Evolutionary conservation across 805 yeast genomes (phyloP).

Genomic region (Suhomyces pyralidae): DNA sequence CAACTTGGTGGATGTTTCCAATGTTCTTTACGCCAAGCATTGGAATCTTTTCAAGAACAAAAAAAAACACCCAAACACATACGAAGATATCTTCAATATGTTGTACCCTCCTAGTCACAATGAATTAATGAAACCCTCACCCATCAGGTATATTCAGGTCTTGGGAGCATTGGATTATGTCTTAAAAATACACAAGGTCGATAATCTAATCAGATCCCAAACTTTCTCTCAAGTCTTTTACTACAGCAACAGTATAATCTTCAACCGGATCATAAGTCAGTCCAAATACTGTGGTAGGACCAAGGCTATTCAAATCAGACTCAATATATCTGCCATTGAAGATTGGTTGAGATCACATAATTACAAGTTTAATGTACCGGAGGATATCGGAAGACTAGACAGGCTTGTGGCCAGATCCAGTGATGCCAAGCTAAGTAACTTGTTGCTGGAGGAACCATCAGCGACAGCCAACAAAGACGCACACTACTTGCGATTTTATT

Average conservation of each 20-base stretch:
- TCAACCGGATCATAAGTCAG: slow-evolving; percentile 67
- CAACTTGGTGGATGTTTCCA: slow-evolving; percentile 77
- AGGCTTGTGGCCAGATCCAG: slow-evolving; percentile 13
- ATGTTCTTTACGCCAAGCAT: slow-evolving; percentile 70
- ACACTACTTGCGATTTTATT: slow-evolving; percentile 54
- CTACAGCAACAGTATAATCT: slow-evolving; percentile 70
- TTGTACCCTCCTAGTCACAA: slow-evolving; percentile 81
- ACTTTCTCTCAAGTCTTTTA: slow-evolving; percentile 73
- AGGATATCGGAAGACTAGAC: slow-evolving; percentile 27
- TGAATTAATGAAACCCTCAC: slow-evolving; percentile 85
- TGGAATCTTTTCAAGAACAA: slow-evolving; percentile 53
- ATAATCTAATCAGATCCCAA: slow-evolving; percentile 73
- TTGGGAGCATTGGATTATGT: slow-evolving; percentile 87
- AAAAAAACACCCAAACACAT: slow-evolving; percentile 46
- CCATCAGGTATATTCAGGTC: slow-evolving; percentile 78
- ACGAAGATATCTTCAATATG: slow-evolving; percentile 72
- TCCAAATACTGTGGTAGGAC: slow-evolving; percentile 74
- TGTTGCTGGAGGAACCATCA: slow-evolving; percentile 19
- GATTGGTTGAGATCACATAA: slow-evolving; percentile 87
- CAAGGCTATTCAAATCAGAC: slow-evolving; percentile 83
- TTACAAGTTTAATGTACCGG: slow-evolving; percentile 39
- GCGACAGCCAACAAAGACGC: slow-evolving; percentile 36
- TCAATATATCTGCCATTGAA: slow-evolving; percentile 81
- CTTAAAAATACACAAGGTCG: slow-evolving; percentile 75
- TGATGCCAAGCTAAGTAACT: slow-evolving; percentile 17